Base-by-base conservation (phyloP, 805 yeast genomes). In the Candida sanyiensis region DNA sequence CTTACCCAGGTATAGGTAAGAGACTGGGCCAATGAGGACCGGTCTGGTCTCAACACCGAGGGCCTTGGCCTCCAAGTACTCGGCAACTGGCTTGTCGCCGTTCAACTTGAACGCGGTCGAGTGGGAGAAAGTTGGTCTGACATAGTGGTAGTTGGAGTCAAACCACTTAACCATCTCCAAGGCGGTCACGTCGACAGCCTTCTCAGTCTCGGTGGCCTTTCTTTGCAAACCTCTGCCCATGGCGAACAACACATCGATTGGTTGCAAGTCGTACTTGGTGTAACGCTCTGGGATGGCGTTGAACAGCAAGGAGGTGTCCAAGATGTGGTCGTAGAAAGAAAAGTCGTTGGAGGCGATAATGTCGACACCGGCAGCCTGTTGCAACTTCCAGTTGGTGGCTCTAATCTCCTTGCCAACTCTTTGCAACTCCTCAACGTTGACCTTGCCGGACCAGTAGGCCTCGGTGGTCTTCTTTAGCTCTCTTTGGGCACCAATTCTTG, bases 161-260 rank as follows among this genome's bases (percentile, higher is more conserved):
- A 93, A 93, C 98, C 98, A 93, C 77, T 93, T 93, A 57, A 93
- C 98, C 98, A 93, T 93, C 79, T 93, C 95, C 65, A 87, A 77
- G 58, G 98, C 98, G 49, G 97, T 90, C 47, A 93, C 98, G 69
- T 93, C 98, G 56, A 93, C 96, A 54, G 95, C 95, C 57, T 82
- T 76, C 47, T 79, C 65, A 52, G 88, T 62, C 56, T 83, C 95
- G 52, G 94, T 83, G 52, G 95, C 95, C 69, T 83, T 81, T 73
- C 93, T 86, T 76, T 93, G 98, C 67, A 93, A 77, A 81, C 98
- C 98, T 80, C 98, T 88, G 72, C 97, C 98, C 97, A 93, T 93
- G 62, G 98, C 98, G 66, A 93, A 93, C 61, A 85, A 71, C 48
- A 87, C 85, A 70, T 93, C 98, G 55, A 93, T 75, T 64, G 87